Evolutionary conservation across 352 stramenopile species (phyloP).

Genomic region (Thalassiosira livingstoniorum): DNA sequence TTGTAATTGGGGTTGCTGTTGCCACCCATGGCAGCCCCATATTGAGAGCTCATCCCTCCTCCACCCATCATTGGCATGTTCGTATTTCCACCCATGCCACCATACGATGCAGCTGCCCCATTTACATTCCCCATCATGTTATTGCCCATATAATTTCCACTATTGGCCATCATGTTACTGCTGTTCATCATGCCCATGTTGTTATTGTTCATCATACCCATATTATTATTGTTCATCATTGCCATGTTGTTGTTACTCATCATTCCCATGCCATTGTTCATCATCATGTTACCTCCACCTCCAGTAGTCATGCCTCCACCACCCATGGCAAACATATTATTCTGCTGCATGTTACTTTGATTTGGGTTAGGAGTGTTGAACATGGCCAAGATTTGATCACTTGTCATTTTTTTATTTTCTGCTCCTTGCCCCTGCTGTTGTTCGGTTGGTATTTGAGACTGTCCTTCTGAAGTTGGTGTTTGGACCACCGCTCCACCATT

Average conservation of each 20-base stretch:
- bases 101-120: neutral
- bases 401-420: constrained; percentile 52
- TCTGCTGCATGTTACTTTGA: constrained; percentile 34
- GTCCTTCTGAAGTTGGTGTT: neutral
- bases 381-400: constrained; percentile 63
- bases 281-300: constrained; percentile 23
- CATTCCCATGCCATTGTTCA: constrained; percentile 33
- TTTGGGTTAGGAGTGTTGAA: constrained; percentile 46
- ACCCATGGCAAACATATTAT: constrained; percentile 45
- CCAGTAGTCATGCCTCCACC: constrained; percentile 10
- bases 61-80: constrained; percentile 42
- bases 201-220: constrained; percentile 11
- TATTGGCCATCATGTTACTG: constrained; percentile 15
- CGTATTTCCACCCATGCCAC: neutral
- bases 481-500: neutral
- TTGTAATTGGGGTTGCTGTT: constrained; percentile 36
- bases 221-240: constrained; percentile 47
- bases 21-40: constrained; percentile 18
- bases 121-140: constrained; percentile 43
- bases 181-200: constrained; percentile 44
- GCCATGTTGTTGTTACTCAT: constrained; percentile 27
- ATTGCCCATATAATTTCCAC: neutral
- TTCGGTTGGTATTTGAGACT: neutral
- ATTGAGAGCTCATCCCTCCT: constrained; percentile 4
- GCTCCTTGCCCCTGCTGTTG: constrained; percentile 8